Evolutionary conservation across 768 basidiomycete species (phyloP).

Genomic region (Russula brevipes): DNA sequence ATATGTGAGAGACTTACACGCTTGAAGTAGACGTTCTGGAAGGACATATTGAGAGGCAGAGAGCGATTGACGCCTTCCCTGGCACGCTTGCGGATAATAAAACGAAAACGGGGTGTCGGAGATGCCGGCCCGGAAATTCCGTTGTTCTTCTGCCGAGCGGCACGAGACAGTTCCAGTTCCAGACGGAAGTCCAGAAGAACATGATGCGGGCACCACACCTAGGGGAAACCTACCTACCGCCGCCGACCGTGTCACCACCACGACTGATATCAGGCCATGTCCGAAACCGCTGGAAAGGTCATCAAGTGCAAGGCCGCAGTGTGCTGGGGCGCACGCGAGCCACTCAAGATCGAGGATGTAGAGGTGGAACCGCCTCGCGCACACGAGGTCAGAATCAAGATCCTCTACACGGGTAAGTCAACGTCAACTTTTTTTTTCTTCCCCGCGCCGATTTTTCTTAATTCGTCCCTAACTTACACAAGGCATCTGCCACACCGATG

Average conservation of each 20-base stretch:
- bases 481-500: conserved; percentile 98
- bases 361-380: conserved; percentile 89
- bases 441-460: not conserved
- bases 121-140: too few relatives aligned
- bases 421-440: not conserved
- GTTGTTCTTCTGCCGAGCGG: too few relatives aligned
- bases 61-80: too few relatives aligned
- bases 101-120: too few relatives aligned
- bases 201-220: too few relatives aligned
- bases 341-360: conserved; percentile 83
- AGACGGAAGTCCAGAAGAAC: too few relatives aligned
- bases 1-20: conserved; percentile 50
- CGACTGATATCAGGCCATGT: conserved; percentile 45
- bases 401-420: conserved; percentile 77
- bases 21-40: conserved; percentile 85
- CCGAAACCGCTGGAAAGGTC: conserved; percentile 65
- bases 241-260: too few relatives aligned
- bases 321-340: conserved; percentile 90
- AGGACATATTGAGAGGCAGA: conserved; percentile 46
- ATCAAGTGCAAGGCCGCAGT: conserved; percentile 90
- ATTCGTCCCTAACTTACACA: not conserved
- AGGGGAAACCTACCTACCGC: not conserved
- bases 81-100: too few relatives aligned
- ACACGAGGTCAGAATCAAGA: conserved; percentile 89
- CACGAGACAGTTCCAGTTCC: too few relatives aligned